These are phyloP conservation scores for Corylus americana DNA, from an alignment of 306 rosid species.

Conservation along the genomic window DNA sequence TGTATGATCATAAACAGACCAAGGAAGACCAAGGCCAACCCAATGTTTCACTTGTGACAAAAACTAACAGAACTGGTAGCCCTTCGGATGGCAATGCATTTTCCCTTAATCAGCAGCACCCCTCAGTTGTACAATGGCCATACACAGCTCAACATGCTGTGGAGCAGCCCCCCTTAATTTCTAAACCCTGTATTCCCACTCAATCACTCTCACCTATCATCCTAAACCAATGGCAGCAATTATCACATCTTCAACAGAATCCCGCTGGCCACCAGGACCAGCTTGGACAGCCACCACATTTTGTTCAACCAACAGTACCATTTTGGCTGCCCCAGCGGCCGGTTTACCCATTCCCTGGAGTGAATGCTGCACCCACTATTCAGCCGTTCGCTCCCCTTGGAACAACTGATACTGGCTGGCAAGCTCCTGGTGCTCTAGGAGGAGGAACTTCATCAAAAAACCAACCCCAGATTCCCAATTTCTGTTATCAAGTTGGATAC, in stretches of 20 bases:
- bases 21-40: conserved; percentile 27
- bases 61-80: conserved; percentile 14
- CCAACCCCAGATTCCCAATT: conserved; percentile 41
- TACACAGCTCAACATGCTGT: conserved; percentile 30
- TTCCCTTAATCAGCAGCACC: conserved; percentile 31
- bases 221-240: conserved; percentile 45
- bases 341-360: conserved; percentile 24
- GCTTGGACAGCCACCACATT: conserved; percentile 27
- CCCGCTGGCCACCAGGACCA: conserved; percentile 20
- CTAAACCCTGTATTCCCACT: conserved; percentile 28
- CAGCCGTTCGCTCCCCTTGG: conserved; percentile 28
- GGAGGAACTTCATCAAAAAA: conserved; percentile 35
- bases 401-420: conserved; percentile 28
- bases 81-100: conserved; percentile 23
- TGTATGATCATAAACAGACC: conserved; percentile 38
- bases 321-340: conserved; percentile 40
- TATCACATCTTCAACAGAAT: conserved; percentile 32
- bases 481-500: conserved; percentile 43
- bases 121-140: conserved; percentile 32
- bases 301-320: conserved; percentile 36
- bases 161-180: conserved; percentile 32
- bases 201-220: conserved; percentile 29
- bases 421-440: conserved; percentile 28
- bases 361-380: conserved; percentile 27
- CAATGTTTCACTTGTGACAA: conserved; percentile 13